Base-by-base conservation (phyloP, 1,284 basidiomycete genomes). In the Vanrija humicola region DNA sequence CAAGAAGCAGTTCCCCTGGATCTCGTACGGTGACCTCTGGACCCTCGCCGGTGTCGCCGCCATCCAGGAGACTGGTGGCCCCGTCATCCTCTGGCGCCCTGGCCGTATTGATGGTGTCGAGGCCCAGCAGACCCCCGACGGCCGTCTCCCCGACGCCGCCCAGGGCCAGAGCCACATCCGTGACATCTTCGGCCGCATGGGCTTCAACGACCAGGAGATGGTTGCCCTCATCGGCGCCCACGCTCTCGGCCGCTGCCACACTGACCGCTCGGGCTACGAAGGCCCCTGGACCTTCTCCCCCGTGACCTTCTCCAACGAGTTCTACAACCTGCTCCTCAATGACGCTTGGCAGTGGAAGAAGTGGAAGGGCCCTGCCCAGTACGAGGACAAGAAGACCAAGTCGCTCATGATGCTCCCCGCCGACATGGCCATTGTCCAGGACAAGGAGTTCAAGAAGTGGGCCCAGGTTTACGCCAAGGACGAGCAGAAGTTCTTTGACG, bases 151-250 rank as follows among this genome's bases (percentile, higher is more conserved):
- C 21, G 95, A 98, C 73, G 95, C 87, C 39, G 71, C 84, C 25
- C 86, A 90, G 75, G 93, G 89, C 46, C 78, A 84, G 54, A 85
- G 90, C 73, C 95, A 98, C 75, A 79, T 98, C 58, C 84, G 95
- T 25, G 65, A 87, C 83, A 89, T 96, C 75, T 95, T 95, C 79
- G 86, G 89, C 78, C 88, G 91, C 65, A 92, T 93, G 90, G 90
- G 90, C 54, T 94, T 97, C 82, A 90, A 95, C 76, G 95, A 98
- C 79, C 90, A 93, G 77, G 92, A 94, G 78, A 94, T 94, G 54
- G 94, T 97, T 55, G 93, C 94, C 50, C 86, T 98, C 63, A 84
- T 85, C 34, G 95, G 95, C 65, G 94, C 90, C 44, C 95, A 98
- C 75, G 92, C 92, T 59, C 84, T 98, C 48, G 94, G 94, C 43